Percentiles rank a stretch among this genome's conserved stretches.
Conservation (phyloP, 345 rosid genomes). For the Acer yangbiense region DNA sequence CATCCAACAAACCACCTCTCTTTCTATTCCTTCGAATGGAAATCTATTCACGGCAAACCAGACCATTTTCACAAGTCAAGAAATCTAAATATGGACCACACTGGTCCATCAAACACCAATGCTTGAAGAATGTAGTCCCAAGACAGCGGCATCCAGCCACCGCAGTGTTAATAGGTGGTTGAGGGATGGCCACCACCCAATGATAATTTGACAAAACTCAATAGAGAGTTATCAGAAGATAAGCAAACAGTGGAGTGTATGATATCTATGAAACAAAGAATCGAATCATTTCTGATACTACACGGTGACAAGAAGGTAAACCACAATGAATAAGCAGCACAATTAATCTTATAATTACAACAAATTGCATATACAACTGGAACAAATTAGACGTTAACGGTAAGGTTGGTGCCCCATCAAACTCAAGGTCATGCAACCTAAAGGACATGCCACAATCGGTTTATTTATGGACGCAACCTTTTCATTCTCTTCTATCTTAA, state of each 20-base stretch:
- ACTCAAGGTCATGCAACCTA: constrained; percentile 5
- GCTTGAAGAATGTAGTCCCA: background rate
- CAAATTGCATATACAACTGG: constrained; percentile 15
- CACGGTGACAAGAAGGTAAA: background rate
- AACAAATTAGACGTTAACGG: constrained; percentile 17
- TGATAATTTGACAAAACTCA: background rate
- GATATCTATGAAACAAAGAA: background rate
- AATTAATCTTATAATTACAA: constrained; percentile 16
- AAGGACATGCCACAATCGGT: constrained; percentile 6
- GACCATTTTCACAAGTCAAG: background rate
- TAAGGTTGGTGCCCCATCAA: background rate
- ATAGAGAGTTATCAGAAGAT: background rate
- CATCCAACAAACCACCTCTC: background rate
- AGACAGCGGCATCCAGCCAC: background rate
- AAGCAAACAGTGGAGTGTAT: background rate
- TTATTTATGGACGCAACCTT: background rate
- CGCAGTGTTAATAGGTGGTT: background rate
- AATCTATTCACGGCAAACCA: background rate
- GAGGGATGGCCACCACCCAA: background rate
- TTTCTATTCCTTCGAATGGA: background rate
- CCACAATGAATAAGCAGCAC: background rate
- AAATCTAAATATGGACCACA: background rate
- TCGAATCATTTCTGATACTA: background rate
- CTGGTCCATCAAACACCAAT: constrained; percentile 1
- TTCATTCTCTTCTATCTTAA: constrained; percentile 7